Base-by-base conservation (phyloP, 768 basidiomycete species). In the Lactarius hengduanensis region DNA sequence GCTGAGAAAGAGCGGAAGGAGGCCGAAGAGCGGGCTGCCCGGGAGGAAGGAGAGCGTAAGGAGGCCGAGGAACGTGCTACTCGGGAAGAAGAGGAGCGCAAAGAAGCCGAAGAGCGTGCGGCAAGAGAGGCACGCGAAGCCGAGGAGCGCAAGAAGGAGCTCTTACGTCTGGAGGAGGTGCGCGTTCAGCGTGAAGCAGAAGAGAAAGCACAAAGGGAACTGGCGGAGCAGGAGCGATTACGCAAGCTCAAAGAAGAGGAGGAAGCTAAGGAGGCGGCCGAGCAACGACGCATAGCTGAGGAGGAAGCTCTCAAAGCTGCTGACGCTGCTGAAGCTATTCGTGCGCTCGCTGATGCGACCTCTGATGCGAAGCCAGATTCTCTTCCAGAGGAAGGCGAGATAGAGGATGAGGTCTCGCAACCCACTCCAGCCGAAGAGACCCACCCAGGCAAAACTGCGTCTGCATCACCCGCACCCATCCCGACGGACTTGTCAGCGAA, bases 401-500 rank as follows among this genome's bases (percentile, higher is more conserved):
- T 79, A 50, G 78, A 80, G 68, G 78, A 85, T 56, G 74, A 77
- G 30, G 80, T 81, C 36, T 57, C 36, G 3, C 57, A 28, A 20
- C 41, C 62, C 13, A 79, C 80, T 3, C 72, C 64, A 10, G 1
- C 38, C 18, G 41, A 68, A 57, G 63, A 65, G 54, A 20, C 50
- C 22, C 53, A 58, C 11, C 36, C 65, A 3, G 41, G 40, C 32
- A 59, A 57, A 34, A 30, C n/a, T 57, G n/a, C 34, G 32, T 18
- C 56, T 8, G 73, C 13, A 66, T 69, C 34, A 74, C 76, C 56
- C 78, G 80, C 62, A 32, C 79, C 80, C 43, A 59, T 71, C n/a
- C 78, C 79, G 58, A 80, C 76, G 66, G 86, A 81, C 71, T 62
- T 71, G n/a, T 78, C 79, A 60, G 80, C 77, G 66, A 86, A 81